Conservation (phyloP, 2,329 filamentous ascomycete species). For the Curvularia verruculosa region DNA sequence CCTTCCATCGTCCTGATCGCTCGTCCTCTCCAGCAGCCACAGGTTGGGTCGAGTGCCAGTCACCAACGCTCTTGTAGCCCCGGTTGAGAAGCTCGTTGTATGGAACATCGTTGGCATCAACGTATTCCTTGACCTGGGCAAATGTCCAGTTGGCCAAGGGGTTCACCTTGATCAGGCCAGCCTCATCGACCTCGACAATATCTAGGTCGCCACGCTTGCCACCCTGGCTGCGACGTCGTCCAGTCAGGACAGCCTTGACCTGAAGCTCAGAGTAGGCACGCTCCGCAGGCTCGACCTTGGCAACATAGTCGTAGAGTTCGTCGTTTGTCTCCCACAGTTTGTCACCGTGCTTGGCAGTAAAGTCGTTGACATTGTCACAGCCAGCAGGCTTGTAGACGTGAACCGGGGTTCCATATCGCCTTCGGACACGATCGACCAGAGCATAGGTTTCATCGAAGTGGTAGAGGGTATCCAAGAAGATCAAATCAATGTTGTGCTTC, state of each 20-base stretch:
- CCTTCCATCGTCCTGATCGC: constrained; percentile 96
- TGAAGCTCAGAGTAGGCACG: constrained; percentile 86
- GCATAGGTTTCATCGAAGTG: constrained; percentile 59
- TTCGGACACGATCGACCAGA: constrained; percentile 69
- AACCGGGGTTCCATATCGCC: constrained; percentile 77
- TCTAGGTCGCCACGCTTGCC: constrained; percentile 88
- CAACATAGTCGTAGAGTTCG: constrained; percentile 93
- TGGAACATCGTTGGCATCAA: constrained; percentile 83
- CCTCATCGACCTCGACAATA: constrained; percentile 91
- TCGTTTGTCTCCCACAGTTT: constrained; percentile 84
- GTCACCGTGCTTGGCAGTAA: constrained; percentile 80
- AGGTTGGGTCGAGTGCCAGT: constrained; percentile 95
- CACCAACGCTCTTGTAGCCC: constrained; percentile 97
- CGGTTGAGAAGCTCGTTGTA: constrained; percentile 90
- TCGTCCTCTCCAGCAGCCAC: constrained; percentile 93
- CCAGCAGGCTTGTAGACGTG: constrained; percentile 90
- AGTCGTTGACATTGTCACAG: constrained; percentile 73
- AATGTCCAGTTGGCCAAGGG: constrained; percentile 95
- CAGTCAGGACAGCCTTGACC: constrained; percentile 90
- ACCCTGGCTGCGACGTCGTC: constrained; percentile 88
- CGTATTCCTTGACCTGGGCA: constrained; percentile 84
- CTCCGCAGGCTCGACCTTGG: constrained; percentile 96
- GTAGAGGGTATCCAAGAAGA: constrained; percentile 62
- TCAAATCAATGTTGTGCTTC: constrained; percentile 59
- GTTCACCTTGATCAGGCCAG: constrained; percentile 95